Evolutionary conservation across 129 eudicot species (phyloP).

Genomic region (Tagetes erecta): DNA sequence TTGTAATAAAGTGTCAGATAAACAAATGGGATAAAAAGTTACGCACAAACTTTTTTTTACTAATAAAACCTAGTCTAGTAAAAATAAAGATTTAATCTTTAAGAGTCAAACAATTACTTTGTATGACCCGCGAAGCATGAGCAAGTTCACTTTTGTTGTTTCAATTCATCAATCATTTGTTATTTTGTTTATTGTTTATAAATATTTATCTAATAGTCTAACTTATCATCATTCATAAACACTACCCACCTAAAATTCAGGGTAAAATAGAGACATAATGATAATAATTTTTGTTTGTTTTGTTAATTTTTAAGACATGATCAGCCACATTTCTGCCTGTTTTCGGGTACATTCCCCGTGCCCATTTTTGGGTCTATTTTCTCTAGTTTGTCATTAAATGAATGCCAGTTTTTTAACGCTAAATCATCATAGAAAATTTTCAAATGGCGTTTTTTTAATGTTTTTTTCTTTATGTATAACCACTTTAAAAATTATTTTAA

Average conservation of each 20-base stretch:
- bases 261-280: conserved; percentile 22
- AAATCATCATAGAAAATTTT: too few relatives aligned
- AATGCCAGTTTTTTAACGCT: too few relatives aligned
- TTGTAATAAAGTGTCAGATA: too few relatives aligned
- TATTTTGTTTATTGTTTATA: conserved; percentile 40
- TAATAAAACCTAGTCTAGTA: too few relatives aligned
- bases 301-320: neutral
- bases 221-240: conserved; percentile 25
- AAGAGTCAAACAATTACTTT: too few relatives aligned
- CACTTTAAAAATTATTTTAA: too few relatives aligned
- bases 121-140: neutral
- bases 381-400: conserved; percentile 10
- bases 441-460: too few relatives aligned
- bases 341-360: conserved; percentile 45
- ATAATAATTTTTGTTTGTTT: conserved; percentile 37
- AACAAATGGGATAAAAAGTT: too few relatives aligned
- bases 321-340: neutral
- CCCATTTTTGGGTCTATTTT: conserved; percentile 31
- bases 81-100: too few relatives aligned
- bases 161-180: conserved; percentile 36
- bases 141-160: conserved; percentile 22
- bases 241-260: conserved; percentile 17
- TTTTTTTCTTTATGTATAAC: too few relatives aligned
- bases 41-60: too few relatives aligned
- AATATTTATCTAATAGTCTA: conserved; percentile 43